Conservation (phyloP, 441 rosid species). For the Populus hybrid region DNA sequence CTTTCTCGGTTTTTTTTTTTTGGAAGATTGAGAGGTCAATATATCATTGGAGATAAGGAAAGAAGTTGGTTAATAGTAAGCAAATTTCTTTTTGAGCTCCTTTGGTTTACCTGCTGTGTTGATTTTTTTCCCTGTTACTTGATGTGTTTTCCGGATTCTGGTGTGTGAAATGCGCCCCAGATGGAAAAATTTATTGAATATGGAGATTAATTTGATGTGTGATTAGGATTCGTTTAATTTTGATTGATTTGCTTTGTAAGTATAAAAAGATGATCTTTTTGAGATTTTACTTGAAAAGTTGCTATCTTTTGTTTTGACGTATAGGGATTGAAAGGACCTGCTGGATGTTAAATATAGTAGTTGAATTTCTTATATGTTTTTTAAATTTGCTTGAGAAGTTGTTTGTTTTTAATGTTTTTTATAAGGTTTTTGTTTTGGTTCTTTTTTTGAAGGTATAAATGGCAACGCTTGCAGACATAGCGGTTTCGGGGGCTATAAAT, state of each 20-base stretch:
- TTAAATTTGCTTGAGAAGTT: background rate
- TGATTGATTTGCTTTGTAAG: background rate
- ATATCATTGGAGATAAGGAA: background rate
- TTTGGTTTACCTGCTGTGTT: too few species aligned
- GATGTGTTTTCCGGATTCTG: background rate
- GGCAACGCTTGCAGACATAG: constrained; percentile 81
- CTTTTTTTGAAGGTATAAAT: constrained; percentile 31
- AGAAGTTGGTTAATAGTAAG: background rate
- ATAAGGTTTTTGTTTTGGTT: constrained; percentile 2
- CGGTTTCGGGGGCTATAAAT: constrained; percentile 75
- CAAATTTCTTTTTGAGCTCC: background rate
- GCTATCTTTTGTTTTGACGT: background rate
- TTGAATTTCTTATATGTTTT: background rate
- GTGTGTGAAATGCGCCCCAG: background rate
- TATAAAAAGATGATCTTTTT: background rate
- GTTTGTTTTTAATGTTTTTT: background rate
- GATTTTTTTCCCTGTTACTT: background rate
- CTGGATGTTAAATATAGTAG: background rate
- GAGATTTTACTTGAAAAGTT: background rate
- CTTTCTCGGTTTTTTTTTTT: constrained; percentile 1
- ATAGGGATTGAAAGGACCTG: background rate
- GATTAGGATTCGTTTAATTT: background rate
- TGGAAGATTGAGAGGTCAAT: background rate
- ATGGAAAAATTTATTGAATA: background rate
- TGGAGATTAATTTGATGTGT: background rate